Percentiles rank a stretch among this genome's conserved stretches.
These are phyloP conservation scores for Syncephalis fuscata DNA, from an alignment of 371 early-diverging fungal genomes.

Conservation along the genomic window DNA sequence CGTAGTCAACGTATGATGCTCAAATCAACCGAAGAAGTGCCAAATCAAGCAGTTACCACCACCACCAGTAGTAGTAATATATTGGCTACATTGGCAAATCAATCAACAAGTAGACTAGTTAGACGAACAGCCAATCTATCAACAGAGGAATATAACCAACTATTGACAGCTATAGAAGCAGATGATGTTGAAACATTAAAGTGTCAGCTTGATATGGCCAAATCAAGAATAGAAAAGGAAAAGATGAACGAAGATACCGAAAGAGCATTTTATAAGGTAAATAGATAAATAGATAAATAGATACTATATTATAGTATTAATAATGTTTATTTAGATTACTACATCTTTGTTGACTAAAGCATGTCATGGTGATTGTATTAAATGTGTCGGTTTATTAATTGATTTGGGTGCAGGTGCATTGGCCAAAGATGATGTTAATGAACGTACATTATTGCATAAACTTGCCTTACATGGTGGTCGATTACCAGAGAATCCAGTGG, in stretches of 20 bases:
- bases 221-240: not conserved
- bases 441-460: conserved; percentile 42
- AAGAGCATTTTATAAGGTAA: not conserved
- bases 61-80: no score
- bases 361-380: conserved; percentile 21
- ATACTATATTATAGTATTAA: not conserved
- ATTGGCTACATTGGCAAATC: not conserved
- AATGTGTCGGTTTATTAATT: conserved; percentile 26
- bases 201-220: conserved; percentile 5
- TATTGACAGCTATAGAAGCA: conserved; percentile 10
- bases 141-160: conserved; percentile 10
- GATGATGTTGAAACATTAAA: conserved; percentile 14
- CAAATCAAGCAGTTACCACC: not conserved
- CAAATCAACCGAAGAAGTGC: conserved; percentile 8
- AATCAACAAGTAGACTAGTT: not conserved
- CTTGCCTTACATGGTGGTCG: conserved; percentile 25
- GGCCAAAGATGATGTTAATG: conserved; percentile 33
- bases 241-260: not conserved
- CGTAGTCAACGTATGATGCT: conserved; percentile 2
- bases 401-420: conserved; percentile 15
- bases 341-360: conserved; percentile 31
- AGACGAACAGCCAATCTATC: conserved; percentile 3
- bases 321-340: conserved; percentile 22
- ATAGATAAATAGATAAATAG: not conserved
- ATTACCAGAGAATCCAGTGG: conserved; percentile 1